Conservation (phyloP, 257 asterid genomes). For the Phtheirospermum japonicum region DNA sequence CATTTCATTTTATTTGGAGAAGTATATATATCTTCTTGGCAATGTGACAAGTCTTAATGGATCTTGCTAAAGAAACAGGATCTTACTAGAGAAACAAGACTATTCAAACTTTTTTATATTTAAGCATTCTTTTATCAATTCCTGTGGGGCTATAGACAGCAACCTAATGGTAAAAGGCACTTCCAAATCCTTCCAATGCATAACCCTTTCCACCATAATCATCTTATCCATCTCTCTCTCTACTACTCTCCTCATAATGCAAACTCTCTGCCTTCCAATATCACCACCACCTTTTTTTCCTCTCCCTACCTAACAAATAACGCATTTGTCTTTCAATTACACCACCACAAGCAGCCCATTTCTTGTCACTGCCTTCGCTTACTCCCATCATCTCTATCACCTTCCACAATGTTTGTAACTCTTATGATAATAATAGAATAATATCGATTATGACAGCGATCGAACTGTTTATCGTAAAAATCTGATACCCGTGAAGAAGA, state of each 20-base stretch:
- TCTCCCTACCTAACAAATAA: background rate
- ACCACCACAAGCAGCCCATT: conserved; percentile 9
- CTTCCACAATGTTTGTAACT: background rate
- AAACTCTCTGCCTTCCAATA: background rate
- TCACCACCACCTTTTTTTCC: conserved; percentile 1
- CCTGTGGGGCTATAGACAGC: background rate
- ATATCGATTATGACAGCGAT: conserved; percentile 9
- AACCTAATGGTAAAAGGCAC: conserved; percentile 15
- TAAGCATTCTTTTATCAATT: conserved; percentile 3
- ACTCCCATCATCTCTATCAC: conserved; percentile 10
- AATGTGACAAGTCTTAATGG: background rate
- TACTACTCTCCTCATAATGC: background rate
- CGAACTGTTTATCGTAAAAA: conserved; percentile 5
- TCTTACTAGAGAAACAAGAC: background rate
- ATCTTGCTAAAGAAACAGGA: background rate
- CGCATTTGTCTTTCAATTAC: conserved; percentile 3
- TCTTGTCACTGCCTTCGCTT: background rate
- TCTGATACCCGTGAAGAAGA: conserved; percentile 80
- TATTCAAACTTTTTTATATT: background rate
- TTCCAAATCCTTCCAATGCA: background rate
- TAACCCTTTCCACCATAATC: too few relatives aligned
- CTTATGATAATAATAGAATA: conserved; percentile 4
- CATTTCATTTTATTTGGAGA: background rate
- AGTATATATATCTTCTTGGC: background rate
- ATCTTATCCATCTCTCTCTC: background rate